Percentiles rank a stretch among this genome's conserved stretches.
These are phyloP conservation scores for Backusella psychrophila DNA, from an alignment of 192 early-diverging fungal species.

Conservation along the genomic window DNA sequence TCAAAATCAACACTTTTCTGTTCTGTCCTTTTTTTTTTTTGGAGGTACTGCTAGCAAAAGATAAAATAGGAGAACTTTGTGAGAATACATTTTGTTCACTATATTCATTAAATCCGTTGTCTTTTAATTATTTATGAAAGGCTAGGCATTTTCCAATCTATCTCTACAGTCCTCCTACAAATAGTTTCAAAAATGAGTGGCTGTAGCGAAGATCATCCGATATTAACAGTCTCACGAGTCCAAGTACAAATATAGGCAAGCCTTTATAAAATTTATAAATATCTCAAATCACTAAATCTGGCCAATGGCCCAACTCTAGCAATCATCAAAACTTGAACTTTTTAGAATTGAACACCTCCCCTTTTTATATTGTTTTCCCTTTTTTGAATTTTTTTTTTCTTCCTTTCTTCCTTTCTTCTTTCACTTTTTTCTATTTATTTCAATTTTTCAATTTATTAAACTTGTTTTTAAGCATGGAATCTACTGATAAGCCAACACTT, in stretches of 20 bases:
- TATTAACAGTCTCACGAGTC: background rate
- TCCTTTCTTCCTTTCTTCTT: background rate
- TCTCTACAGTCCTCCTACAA: background rate
- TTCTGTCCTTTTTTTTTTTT: too few species aligned
- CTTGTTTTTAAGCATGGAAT: background rate
- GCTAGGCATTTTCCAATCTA: too few species aligned
- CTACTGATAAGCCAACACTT: slow-evolving; percentile 6
- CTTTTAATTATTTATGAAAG: too few species aligned
- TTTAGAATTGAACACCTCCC: background rate
- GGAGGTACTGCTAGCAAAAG: too few species aligned
- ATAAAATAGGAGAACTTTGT: too few species aligned
- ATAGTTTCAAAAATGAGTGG: background rate
- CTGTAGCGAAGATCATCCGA: background rate
- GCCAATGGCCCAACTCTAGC: background rate
- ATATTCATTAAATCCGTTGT: too few species aligned
- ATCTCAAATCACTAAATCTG: background rate
- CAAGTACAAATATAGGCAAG: background rate
- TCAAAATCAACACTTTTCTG: too few species aligned
- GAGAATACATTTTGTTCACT: too few species aligned
- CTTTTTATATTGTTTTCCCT: background rate
- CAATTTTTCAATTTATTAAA: background rate
- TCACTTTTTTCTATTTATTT: background rate
- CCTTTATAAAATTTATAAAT: slow-evolving; percentile 16
- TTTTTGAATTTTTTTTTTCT: background rate
- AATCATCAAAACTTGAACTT: background rate